Evolutionary conservation across 768 basidiomycete genomes (phyloP).

Genomic region (Phaffia tasmanica): DNA sequence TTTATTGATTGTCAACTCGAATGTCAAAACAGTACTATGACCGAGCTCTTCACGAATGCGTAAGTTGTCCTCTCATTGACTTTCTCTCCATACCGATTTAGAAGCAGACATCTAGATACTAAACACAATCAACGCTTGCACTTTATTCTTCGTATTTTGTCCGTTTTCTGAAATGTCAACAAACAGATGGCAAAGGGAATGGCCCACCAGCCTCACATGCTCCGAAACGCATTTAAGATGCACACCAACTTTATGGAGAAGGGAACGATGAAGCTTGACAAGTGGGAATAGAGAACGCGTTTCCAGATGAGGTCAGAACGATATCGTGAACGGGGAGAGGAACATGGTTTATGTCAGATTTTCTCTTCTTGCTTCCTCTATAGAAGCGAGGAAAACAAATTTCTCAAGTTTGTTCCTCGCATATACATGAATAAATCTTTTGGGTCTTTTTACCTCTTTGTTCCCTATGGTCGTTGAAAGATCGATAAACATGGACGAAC

Average conservation of each 20-base stretch:
- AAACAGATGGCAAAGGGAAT: slow-evolving; percentile 28
- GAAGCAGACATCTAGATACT: not conserved
- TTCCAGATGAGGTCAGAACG: no score
- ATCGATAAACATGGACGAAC: no score
- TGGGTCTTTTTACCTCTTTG: no score
- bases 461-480: no score
- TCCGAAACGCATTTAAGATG: slow-evolving; percentile 32
- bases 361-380: no score
- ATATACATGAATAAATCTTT: no score
- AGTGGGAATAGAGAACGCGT: slow-evolving; percentile 21
- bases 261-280: slow-evolving; percentile 34
- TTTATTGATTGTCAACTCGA: slow-evolving; percentile 18
- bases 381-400: no score
- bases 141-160: not conserved
- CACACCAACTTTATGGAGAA: slow-evolving; percentile 28
- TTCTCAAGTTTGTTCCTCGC: no score
- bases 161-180: slow-evolving; percentile 2
- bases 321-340: no score
- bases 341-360: no score
- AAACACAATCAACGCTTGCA: not conserved
- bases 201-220: slow-evolving; percentile 33
- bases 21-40: slow-evolving; percentile 30
- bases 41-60: slow-evolving; percentile 29
- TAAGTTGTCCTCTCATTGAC: not conserved
- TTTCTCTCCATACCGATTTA: not conserved